Conservation (phyloP, 208 protist genomes). For the Wallacemonas sp. region DNA sequence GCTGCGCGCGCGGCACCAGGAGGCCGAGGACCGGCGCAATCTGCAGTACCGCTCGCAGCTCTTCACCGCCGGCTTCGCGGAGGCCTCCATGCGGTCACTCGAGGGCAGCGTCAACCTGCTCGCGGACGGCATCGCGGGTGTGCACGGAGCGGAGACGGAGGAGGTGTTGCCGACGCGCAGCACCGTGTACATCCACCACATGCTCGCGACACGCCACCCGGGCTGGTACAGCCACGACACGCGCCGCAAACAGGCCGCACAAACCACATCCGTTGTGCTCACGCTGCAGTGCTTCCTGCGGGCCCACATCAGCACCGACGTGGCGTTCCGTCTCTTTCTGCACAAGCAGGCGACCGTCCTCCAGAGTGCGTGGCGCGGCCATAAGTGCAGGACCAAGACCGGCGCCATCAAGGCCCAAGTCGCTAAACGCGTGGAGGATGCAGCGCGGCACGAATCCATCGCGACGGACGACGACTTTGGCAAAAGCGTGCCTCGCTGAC, state of each 20-base stretch:
- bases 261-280: slow-evolving; percentile 18
- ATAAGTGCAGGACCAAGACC: background rate
- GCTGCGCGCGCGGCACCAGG: slow-evolving; percentile 22
- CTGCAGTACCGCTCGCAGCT: slow-evolving; percentile 29
- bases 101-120: slow-evolving; percentile 5
- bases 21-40: slow-evolving; percentile 14
- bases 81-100: background rate
- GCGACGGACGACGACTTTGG: too few species aligned
- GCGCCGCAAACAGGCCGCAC: slow-evolving; percentile 11
- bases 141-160: slow-evolving; percentile 16
- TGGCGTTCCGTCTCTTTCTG: slow-evolving; percentile 27
- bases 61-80: slow-evolving; percentile 8
- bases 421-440: background rate
- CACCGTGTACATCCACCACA: slow-evolving; percentile 23
- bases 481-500: too few species aligned
- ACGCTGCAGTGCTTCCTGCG: slow-evolving; percentile 40
- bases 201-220: slow-evolving; percentile 36
- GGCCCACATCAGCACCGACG: slow-evolving; percentile 26
- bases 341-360: slow-evolving; percentile 38
- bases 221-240: slow-evolving; percentile 34
- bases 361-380: slow-evolving; percentile 33
- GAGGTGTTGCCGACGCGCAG: slow-evolving; percentile 17
- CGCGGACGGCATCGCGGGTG: background rate
- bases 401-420: background rate
- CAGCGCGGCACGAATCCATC: background rate